Evolutionary conservation across 768 basidiomycete genomes (phyloP), one percentile per base, ranked within the genome.

Genomic region (Multifurca ochricompacta): DNA sequence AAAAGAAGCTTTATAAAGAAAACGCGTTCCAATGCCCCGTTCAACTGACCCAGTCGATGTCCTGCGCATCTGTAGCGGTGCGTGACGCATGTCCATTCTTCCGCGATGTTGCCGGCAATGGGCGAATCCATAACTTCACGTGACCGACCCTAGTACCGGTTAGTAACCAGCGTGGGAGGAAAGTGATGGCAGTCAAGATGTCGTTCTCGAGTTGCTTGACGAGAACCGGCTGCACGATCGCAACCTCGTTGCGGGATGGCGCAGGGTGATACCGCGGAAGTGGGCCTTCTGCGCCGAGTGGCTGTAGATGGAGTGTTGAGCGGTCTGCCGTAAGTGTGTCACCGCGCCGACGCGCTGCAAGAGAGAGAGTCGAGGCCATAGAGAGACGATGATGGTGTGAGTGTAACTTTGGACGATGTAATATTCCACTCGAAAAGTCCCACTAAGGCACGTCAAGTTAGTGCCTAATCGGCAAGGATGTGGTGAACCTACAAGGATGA

Each of bases 381-480:
- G 89, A 87, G 65, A 84, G 72, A 32, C 88, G 82, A 50, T 85
- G 83, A 53, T 87, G 80, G 57, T 86, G 82, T 16, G 79, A 71
- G 72, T 79, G 59, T 5, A 82, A 72, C 67, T 93, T 89, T 23
- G 92, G 91, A 54, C 92, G 77, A 65, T 95, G 93, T n/a, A 96
- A 71, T 5, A 84, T 83, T 25, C 91, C 89, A 59, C 87, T 88
- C 4, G 87, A 92, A 65, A 95, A 96, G 67, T 94, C 93, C 93
- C 93, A 97, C 90, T 92, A 60, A 4, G 36, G 28, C 32, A n/a
- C 7, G 32, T 28, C 43, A 43, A 11, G 53, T 35, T 19, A 37
- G 41, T 23, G 42, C 18, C 32, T 4, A 59, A 5, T 54, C 16
- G 52, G 21, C 14, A 14, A 36, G 19, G 19, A 16, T 6, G n/a